phyloP scores from a whole-genome alignment of 2,329 filamentous ascomycete species.

The Cladosporium austrohemisphaericum region DNA sequence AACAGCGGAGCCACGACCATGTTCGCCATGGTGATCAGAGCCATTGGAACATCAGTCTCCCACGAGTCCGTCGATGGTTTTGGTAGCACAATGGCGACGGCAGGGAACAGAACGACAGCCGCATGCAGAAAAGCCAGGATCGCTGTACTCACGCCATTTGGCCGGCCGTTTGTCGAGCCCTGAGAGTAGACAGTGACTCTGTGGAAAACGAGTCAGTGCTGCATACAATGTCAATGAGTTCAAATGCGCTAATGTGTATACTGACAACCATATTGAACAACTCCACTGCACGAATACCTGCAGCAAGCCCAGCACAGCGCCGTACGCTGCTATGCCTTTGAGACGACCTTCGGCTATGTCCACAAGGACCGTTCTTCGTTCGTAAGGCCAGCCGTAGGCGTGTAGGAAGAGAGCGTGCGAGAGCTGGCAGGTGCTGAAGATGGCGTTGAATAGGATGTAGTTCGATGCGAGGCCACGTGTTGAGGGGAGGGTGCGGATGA shows the following conservation, averaged over 20 bases:
- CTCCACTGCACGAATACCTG: background rate
- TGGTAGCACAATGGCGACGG: background rate
- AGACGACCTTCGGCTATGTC: background rate
- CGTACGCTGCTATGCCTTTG: background rate
- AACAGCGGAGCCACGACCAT: background rate
- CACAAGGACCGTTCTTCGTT: background rate
- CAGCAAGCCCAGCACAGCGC: background rate
- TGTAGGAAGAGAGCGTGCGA: background rate
- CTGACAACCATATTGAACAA: background rate
- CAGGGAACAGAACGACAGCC: background rate
- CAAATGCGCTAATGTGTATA: background rate
- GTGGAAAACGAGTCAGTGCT: background rate
- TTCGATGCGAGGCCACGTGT: background rate
- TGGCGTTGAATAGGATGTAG: background rate
- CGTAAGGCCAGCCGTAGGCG: background rate
- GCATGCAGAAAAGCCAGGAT: background rate
- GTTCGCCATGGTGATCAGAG: background rate
- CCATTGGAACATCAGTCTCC: background rate
- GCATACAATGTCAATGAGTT: no score
- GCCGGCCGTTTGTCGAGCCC: background rate
- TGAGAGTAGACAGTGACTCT: background rate
- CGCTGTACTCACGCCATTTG: background rate
- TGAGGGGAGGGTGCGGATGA: background rate
- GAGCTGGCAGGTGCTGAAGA: background rate
- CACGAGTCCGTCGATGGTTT: background rate